These are phyloP conservation scores for Cucurbitaria berberidis DNA, from an alignment of 2,329 filamentous ascomycete species.

Conservation along the genomic window DNA sequence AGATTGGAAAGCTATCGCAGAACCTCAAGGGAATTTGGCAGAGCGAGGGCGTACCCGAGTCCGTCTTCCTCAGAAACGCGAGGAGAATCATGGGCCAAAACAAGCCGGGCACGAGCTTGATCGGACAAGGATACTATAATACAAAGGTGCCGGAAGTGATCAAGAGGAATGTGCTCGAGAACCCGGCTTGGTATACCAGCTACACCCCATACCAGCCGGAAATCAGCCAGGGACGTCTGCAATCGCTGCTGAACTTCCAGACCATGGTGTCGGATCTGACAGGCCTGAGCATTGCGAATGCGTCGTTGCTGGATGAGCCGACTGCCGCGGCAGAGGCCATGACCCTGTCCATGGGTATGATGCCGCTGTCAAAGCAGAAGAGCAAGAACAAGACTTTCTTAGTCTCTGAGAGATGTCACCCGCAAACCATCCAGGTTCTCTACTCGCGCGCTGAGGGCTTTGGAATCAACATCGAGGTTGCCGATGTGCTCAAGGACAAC, in stretches of 20 bases:
- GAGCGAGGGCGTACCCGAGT: constrained; percentile 58
- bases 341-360: constrained; percentile 84
- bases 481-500: constrained; percentile 72
- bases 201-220: constrained; percentile 98
- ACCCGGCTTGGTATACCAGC: constrained; percentile 95
- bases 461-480: constrained; percentile 76
- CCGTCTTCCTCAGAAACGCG: constrained; percentile 61
- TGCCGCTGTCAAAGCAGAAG: constrained; percentile 75
- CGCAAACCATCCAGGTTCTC: constrained; percentile 84
- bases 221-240: constrained; percentile 91
- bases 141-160: constrained; percentile 90
- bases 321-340: constrained; percentile 95
- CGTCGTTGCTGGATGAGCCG: constrained; percentile 86
- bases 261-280: constrained; percentile 90
- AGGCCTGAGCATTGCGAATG: constrained; percentile 85
- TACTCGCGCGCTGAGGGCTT: constrained; percentile 89
- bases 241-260: constrained; percentile 94
- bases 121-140: constrained; percentile 86
- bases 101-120: constrained; percentile 70
- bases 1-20: constrained; percentile 53
- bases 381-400: constrained; percentile 79
- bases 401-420: constrained; percentile 81
- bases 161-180: constrained; percentile 89
- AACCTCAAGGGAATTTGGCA: constrained; percentile 53
- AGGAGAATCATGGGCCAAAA: constrained; percentile 66